Conservation (phyloP, 1,284 basidiomycete genomes). For the Leccinum pallidistipes region DNA sequence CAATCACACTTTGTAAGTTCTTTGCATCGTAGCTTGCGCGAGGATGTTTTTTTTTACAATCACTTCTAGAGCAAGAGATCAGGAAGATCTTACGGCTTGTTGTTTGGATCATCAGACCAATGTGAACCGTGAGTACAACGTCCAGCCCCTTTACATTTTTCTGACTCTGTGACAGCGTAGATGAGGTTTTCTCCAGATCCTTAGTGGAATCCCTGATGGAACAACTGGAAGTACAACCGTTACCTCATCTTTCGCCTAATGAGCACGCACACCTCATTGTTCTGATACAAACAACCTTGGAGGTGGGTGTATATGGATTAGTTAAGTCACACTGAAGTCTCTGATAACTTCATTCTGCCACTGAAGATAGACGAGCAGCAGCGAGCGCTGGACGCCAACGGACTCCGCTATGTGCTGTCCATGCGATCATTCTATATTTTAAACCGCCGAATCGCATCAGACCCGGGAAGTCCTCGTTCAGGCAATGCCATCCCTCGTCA, state of each 20-base stretch:
- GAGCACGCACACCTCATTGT: constrained; percentile 82
- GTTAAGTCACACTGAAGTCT: neutral
- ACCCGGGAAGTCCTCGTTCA: constrained; percentile 47
- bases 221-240: constrained; percentile 58
- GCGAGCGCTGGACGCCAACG: constrained; percentile 85
- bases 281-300: constrained; percentile 83
- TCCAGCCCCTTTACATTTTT: neutral
- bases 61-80: constrained; percentile 28
- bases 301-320: constrained; percentile 48
- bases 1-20: constrained; percentile 17
- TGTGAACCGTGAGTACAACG: constrained; percentile 43
- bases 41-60: neutral
- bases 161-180: constrained; percentile 36
- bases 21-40: neutral
- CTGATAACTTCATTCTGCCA: constrained; percentile 5
- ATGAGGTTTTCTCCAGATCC: constrained; percentile 61
- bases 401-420: constrained; percentile 86
- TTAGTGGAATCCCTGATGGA: constrained; percentile 65
- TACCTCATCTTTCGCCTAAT: constrained; percentile 70
- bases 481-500: constrained; percentile 38
- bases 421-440: constrained; percentile 83
- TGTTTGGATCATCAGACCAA: constrained; percentile 44
- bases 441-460: constrained; percentile 55
- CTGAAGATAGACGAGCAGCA: constrained; percentile 81
- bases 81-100: constrained; percentile 40